Percentiles rank a stretch among this genome's conserved stretches.
Evolutionary conservation across 176 grass and related monocot species (phyloP).

Genomic region (sorghum (Sorghum bicolor)): Sorghum_bicolor_NCBIv3 NC_012878.2:48451001-48451500

Average conservation of each 20-base stretch:
- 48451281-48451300: background rate
- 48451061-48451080: background rate
- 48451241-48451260: background rate
- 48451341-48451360: background rate
- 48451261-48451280: background rate
- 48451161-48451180: background rate
- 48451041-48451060: background rate
- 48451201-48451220: background rate
- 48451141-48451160: background rate
- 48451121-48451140: background rate
- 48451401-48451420: background rate
- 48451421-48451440: background rate
- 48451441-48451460: background rate
- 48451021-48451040: background rate
- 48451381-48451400: slow-evolving; percentile 28
- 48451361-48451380: background rate
- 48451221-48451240: background rate
- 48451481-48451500: background rate
- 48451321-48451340: background rate
- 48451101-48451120: background rate
- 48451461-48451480: background rate
- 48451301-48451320: background rate
- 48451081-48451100: background rate
- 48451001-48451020: background rate
- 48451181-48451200: background rate